Base-by-base conservation (phyloP, 352 stramenopile species). In the Saprolegnia diclina region DNA sequence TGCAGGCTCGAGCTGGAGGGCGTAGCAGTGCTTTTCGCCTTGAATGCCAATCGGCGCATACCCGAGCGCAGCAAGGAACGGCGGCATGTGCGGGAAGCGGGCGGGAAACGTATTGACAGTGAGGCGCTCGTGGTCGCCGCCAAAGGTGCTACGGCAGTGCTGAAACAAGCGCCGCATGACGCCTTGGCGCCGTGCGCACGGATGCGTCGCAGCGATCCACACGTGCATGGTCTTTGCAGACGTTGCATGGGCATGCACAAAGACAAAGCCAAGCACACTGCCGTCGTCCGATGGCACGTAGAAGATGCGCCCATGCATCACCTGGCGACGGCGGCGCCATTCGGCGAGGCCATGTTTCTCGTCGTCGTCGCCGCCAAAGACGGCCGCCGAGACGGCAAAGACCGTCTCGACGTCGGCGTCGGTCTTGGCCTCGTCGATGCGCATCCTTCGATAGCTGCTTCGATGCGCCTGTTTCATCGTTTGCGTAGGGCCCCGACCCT, bases 241-340 rank as follows among this genome's bases (percentile, higher is more conserved):
- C 52, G 52, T 59, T 24, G 52, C 52, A 24, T 59, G 52, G 35
- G 11, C 52, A 24, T 59, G 52, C 35, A 59, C 52, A 11, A 59
- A 59, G n/a, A 59, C 52, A 24, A 59, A 59, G 24, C 52, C 52
- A 18, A 59, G 24, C 16, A 59, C 35, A 4, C 13, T n/a, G 2
- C 35, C 24, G 19, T 59, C 52, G 11, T 24, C 11, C 1, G 13
- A 3, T 10, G 4, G 11, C 3, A 59, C 52, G 19, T 26, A 59
- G 35, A 26, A 59, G 19, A 59, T 59, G 35, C 52, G 35, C 35
- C 52, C 52, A 59, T 24, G 11, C 24, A 35, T 42, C 35, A 7
- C n/a, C 24, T 11, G 11, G 11, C 4, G 13, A 42, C 52, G 52
- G 24, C 13, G 16, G 11, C 35, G 11, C 52, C 52, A 59, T 24